Base-by-base conservation (phyloP, 768 basidiomycete genomes). In the Hortiboletus campestris region DNA sequence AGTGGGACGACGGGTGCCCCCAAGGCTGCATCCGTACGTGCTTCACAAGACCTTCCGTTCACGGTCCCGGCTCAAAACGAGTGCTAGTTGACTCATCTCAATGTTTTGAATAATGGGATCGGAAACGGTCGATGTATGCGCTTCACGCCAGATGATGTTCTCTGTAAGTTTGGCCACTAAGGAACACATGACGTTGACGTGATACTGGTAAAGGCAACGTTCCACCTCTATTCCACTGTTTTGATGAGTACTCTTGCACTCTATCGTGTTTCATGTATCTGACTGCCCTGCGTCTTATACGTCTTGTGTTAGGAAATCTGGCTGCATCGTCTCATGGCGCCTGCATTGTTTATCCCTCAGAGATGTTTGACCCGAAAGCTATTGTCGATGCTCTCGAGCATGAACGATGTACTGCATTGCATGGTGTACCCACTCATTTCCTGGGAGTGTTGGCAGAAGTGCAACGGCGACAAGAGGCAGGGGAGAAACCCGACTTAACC, bases 391-490 rank as follows among this genome's bases (percentile, higher is more conserved):
- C 90, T 0, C 69, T 92, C n/a, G 68, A 78, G 8, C 75, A 76
- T 17, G 90, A 92, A 60, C 76, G 74, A 54, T 92, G 90, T 49
- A 91, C 89, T 0, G 87, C 86, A 0, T 72, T 94, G 50, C 91
- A 93, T 59, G 91, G 91, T 8, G 91, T 93, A 6, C 91, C 91
- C 0, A 93, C 91, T 0, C 91, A 93, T 66, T 92, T 92, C 68
- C 75, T 90, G 1, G 90, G 85, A 6, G 82, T 92, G 1, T 72
- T 92, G 25, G 68, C 78, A 0, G 89, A 91, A 66, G 78, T 91
- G 10, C 79, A 84, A 54, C 80, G 75, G 55, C 74, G 88, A 46
- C 73, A 75, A 35, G 66, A 73, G 0, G 70, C 51, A 9, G 83
- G 84, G 0, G 75, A 80, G 51, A 61, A 57, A 6, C 58, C 83